phyloP scores from a whole-genome alignment of 257 asterid species.

The Leonotis leonurus region DNA sequence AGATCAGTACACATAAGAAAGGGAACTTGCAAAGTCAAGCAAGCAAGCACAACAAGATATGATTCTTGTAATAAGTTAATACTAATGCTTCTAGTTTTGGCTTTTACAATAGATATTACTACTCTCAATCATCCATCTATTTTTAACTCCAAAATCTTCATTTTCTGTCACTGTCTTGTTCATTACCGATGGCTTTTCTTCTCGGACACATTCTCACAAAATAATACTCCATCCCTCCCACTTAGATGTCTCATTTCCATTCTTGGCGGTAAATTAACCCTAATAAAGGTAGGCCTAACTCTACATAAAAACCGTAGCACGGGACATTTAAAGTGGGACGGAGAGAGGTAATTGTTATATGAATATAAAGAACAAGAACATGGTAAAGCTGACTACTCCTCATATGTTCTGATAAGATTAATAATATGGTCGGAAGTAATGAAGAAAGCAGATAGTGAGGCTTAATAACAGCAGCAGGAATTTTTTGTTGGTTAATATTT shows the following conservation, averaged over 20 bases:
- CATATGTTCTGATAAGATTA: neutral
- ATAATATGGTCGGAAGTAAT: conserved; percentile 3
- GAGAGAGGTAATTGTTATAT: too few species aligned
- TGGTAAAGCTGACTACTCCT: neutral
- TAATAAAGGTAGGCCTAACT: too few species aligned
- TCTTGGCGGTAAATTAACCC: too few species aligned
- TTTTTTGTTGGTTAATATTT: neutral
- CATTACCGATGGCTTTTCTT: neutral
- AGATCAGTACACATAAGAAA: too few species aligned
- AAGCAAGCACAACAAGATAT: too few species aligned
- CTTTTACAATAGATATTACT: neutral
- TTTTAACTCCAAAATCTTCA: neutral
- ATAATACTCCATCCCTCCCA: too few species aligned
- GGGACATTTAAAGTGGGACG: too few species aligned
- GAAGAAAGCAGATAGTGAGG: conserved; percentile 4
- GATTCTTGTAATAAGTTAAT: neutral
- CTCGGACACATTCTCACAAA: neutral
- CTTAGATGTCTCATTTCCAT: too few species aligned
- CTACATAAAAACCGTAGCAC: too few species aligned
- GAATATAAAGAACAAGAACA: neutral
- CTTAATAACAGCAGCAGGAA: neutral
- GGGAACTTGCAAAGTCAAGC: neutral
- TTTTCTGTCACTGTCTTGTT: neutral
- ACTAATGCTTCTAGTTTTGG: neutral
- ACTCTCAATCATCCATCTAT: neutral